Evolutionary conservation across 1,139 yeast genomes (phyloP), one percentile per base, ranked within the genome.

Genomic region (Candida sp.): DNA sequence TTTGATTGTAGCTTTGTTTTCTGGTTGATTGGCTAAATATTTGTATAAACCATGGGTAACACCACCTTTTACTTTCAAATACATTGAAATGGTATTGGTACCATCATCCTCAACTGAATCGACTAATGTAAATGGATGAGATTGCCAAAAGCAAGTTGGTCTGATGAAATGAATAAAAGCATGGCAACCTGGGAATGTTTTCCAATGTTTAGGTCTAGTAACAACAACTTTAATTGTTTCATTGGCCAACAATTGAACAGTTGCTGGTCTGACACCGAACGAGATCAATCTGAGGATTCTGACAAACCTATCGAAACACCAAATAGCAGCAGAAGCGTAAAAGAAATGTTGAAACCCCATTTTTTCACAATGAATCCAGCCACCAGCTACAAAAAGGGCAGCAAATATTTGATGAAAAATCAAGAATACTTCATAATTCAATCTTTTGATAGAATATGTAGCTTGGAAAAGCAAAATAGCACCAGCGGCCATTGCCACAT

Each of bases 371-470:
- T 89, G 96, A 39, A 66, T 61, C 79, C 82, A 87, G 12, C 80
- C 73, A 25, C 82, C 82, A 49, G 73, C 73, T 27, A 85, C 55
- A 53, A 83, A 81, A 22, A 79, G 48, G 1, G 71, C 68, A 1
- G 82, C 91, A 40, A 87, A 57, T 1, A 78, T 40, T 35, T 86
- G 71, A 60, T 88, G 96, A 12, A 68, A 38, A 21, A 68, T 53
- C 21, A 85, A 57, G 60, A 89, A 89, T 8, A 78, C 35, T 55
- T 88, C 96, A 58, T 89, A 88, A 49, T 66, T 66, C 45, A 58
- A 56, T 40, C 72, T 75, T 60, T 96, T 75, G 51, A 87, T 58
- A n/a, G 61, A 51, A 44, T 75, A 71, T 49, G 65, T 59, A 2
- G 87, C 82, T 35, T 75, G 73, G 44, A 77, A 57, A 22, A 71